These are phyloP conservation scores for Asterionellopsis glacialis DNA, from an alignment of 108 stramenopile species.

Conservation along the genomic window DNA sequence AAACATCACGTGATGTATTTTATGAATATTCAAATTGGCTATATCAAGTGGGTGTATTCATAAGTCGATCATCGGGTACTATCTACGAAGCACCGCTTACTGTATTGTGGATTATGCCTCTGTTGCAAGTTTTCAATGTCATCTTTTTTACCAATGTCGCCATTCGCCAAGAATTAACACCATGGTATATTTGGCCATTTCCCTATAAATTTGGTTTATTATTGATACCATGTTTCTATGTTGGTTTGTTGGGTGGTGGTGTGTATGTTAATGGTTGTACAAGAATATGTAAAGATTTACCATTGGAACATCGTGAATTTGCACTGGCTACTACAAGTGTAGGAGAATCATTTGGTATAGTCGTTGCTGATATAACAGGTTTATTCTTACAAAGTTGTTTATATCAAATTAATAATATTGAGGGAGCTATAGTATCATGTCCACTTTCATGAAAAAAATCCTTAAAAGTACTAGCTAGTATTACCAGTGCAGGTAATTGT, in stretches of 20 bases:
- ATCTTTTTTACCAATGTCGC: slow-evolving; percentile 45
- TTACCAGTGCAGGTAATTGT: too few species aligned
- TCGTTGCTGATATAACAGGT: slow-evolving; percentile 59
- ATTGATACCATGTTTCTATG: slow-evolving; percentile 36
- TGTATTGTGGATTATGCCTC: slow-evolving; percentile 68
- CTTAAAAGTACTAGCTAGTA: too few species aligned
- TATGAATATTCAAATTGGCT: slow-evolving; percentile 72
- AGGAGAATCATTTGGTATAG: slow-evolving; percentile 62
- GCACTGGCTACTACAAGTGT: slow-evolving; percentile 60
- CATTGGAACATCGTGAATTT: slow-evolving; percentile 55
- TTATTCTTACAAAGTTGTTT: slow-evolving; percentile 74
- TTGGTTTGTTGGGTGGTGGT: slow-evolving; percentile 72
- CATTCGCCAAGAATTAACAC: background rate
- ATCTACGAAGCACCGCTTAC: slow-evolving; percentile 36
- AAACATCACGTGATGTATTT: slow-evolving; percentile 44
- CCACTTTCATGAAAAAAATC: slow-evolving; percentile 16
- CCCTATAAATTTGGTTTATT: slow-evolving; percentile 29
- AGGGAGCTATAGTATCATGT: slow-evolving; percentile 59
- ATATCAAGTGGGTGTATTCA: slow-evolving; percentile 79
- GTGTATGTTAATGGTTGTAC: slow-evolving; percentile 77
- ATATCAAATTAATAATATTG: slow-evolving; percentile 51
- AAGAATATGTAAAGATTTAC: slow-evolving; percentile 53
- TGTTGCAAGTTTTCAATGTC: slow-evolving; percentile 55
- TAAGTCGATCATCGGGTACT: slow-evolving; percentile 60
- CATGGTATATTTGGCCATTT: background rate